A percentile compares a stretch with the other conserved stretches of the same genome.
Evolutionary conservation across 2,329 filamentous ascomycete species (phyloP).

Genomic region (Penicillium corylophilum): DNA sequence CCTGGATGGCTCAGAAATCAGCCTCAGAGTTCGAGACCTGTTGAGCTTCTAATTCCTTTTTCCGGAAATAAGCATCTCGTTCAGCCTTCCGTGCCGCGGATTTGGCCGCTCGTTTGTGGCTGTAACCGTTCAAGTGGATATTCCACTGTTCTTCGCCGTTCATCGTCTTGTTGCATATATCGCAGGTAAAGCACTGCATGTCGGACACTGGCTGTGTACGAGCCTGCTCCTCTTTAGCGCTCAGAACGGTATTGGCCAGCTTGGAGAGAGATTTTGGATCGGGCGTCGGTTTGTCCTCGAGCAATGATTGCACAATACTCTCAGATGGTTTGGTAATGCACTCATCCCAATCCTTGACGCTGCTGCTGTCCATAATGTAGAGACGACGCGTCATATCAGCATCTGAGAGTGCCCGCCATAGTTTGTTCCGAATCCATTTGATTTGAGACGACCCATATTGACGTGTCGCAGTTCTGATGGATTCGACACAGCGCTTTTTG

Average conservation of each 20-base stretch:
- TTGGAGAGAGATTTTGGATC: constrained; percentile 58
- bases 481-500: constrained; percentile 63
- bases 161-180: constrained; percentile 63
- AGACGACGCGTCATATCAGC: constrained; percentile 57
- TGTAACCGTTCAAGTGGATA: constrained; percentile 55
- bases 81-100: constrained; percentile 30
- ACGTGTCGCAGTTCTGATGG: constrained; percentile 77
- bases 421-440: constrained; percentile 82
- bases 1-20: neutral
- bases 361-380: constrained; percentile 78
- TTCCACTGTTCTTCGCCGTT: constrained; percentile 59
- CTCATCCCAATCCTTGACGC: constrained; percentile 60
- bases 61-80: constrained; percentile 34
- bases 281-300: constrained; percentile 58
- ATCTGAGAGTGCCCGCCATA: constrained; percentile 66
- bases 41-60: constrained; percentile 17
- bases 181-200: constrained; percentile 60
- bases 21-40: neutral
- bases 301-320: constrained; percentile 61
- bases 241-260: constrained; percentile 57
- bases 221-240: constrained; percentile 54
- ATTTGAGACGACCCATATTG: constrained; percentile 85
- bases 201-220: constrained; percentile 47
- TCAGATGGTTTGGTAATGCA: constrained; percentile 67
- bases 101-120: constrained; percentile 60